These are phyloP conservation scores for Scolecobasidium constrictum DNA, from an alignment of 2,329 filamentous ascomycete species.

Conservation along the genomic window DNA sequence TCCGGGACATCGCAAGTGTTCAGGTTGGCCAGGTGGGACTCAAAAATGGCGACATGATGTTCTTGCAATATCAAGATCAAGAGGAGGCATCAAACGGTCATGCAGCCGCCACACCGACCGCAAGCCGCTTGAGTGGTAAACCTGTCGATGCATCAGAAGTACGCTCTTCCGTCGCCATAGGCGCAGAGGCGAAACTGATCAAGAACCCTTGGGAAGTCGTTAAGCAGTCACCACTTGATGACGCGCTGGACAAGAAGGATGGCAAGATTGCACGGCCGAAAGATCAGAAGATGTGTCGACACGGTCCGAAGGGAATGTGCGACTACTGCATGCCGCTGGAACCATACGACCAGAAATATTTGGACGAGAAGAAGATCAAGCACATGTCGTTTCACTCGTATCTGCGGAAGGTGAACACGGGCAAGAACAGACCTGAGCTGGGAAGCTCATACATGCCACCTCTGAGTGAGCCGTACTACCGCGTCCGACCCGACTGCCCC, in stretches of 20 bases:
- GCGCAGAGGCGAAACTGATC: constrained; percentile 49
- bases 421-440: constrained; percentile 90
- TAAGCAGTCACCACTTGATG: constrained; percentile 76
- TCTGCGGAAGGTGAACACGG: constrained; percentile 86
- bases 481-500: constrained; percentile 80
- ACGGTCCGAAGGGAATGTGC: constrained; percentile 96
- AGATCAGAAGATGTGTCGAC: constrained; percentile 82
- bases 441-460: constrained; percentile 95
- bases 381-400: constrained; percentile 94
- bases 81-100: constrained; percentile 39
- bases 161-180: constrained; percentile 48
- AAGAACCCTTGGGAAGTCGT: constrained; percentile 92
- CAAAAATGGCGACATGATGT: constrained; percentile 80
- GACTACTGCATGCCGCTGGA: constrained; percentile 98
- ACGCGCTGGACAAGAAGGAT: constrained; percentile 73
- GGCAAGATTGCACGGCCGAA: constrained; percentile 74
- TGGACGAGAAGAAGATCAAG: constrained; percentile 96
- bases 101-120: constrained; percentile 19
- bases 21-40: constrained; percentile 47
- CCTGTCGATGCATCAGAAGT: constrained; percentile 60
- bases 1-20: constrained; percentile 42
- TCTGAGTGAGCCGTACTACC: constrained; percentile 82
- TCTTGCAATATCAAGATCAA: constrained; percentile 64
- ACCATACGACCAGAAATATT: constrained; percentile 79
- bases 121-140: constrained; percentile 68